phyloP scores from a whole-genome alignment of 2,329 filamentous ascomycete species.

The Hawksworthiomyces lignivorus region DNA sequence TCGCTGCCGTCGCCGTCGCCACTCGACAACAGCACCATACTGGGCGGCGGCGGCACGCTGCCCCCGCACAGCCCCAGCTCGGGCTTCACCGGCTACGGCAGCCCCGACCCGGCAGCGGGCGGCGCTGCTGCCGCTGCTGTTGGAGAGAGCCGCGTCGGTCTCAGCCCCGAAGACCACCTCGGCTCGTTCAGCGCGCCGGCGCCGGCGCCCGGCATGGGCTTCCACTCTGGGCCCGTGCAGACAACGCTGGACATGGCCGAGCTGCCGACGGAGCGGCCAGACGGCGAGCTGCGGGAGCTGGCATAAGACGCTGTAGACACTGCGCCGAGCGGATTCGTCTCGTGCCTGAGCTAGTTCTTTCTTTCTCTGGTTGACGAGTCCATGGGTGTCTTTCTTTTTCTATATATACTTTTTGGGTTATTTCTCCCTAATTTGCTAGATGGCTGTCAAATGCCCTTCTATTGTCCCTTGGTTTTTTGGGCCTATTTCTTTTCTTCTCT shows the following conservation, averaged over 20 bases:
- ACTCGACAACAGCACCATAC: too few species aligned
- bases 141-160: neutral
- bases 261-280: slow-evolving; percentile 22
- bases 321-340: too few species aligned
- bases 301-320: too few species aligned
- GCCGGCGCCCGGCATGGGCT: slow-evolving; percentile 12
- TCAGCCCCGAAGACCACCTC: slow-evolving; percentile 11
- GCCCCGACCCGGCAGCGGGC: too few species aligned
- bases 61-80: slow-evolving; percentile 2
- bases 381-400: too few species aligned
- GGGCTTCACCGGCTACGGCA: neutral
- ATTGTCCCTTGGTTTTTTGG: too few species aligned
- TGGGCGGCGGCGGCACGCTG: slow-evolving; percentile 1
- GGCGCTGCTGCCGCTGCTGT: neutral
- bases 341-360: too few species aligned
- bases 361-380: too few species aligned
- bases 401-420: too few species aligned
- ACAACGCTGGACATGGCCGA: slow-evolving; percentile 19
- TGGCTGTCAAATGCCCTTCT: too few species aligned
- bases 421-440: too few species aligned
- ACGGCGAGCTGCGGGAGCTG: slow-evolving; percentile 26
- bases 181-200: slow-evolving; percentile 1
- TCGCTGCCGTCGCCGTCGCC: neutral
- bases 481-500: too few species aligned
- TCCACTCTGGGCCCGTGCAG: slow-evolving; percentile 14